Evolutionary conservation across 768 basidiomycete species (phyloP).

Genomic region (Calvatia gigantea): DNA sequence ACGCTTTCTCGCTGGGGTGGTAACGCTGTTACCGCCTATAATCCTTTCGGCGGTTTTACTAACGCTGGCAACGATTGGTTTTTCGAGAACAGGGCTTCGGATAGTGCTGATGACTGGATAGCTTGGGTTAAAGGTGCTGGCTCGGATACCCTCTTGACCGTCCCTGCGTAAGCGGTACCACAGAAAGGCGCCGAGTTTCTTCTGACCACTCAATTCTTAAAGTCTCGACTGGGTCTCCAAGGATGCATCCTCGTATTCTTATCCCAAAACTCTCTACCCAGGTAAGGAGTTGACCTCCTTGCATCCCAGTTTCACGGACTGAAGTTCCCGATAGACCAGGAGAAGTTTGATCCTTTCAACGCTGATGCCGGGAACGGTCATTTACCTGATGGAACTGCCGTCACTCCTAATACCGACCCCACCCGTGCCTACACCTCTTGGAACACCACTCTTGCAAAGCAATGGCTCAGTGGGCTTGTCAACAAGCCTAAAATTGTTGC

Average conservation of each 20-base stretch:
- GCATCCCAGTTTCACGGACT: not conserved
- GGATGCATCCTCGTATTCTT: constrained; percentile 50
- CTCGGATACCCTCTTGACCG: constrained; percentile 38
- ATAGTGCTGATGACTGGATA: constrained; percentile 43
- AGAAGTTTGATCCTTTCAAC: constrained; percentile 43
- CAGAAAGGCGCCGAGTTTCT: no score
- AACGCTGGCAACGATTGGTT: constrained; percentile 56
- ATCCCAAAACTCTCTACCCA: constrained; percentile 40
- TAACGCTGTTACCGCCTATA: constrained; percentile 53
- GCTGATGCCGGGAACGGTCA: constrained; percentile 46
- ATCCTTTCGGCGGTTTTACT: constrained; percentile 46
- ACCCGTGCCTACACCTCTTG: constrained; percentile 41
- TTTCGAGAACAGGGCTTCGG: constrained; percentile 48
- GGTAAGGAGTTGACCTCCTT: constrained; percentile 23
- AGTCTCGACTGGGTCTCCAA: constrained; percentile 59
- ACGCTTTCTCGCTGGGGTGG: constrained; percentile 53
- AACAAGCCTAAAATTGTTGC: constrained; percentile 47
- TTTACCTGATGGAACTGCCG: constrained; percentile 43
- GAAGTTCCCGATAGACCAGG: constrained; percentile 33
- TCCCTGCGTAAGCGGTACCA: constrained; percentile 46
- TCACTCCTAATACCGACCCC: constrained; percentile 36
- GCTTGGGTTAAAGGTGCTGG: constrained; percentile 45
- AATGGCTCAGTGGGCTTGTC: constrained; percentile 41
- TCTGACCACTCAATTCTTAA: not conserved
- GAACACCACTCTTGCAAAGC: constrained; percentile 40